Evolutionary conservation across 1,139 yeast species (phyloP), one percentile per base, ranked within the genome.

Genomic region (Sugiyamaella sp.): DNA sequence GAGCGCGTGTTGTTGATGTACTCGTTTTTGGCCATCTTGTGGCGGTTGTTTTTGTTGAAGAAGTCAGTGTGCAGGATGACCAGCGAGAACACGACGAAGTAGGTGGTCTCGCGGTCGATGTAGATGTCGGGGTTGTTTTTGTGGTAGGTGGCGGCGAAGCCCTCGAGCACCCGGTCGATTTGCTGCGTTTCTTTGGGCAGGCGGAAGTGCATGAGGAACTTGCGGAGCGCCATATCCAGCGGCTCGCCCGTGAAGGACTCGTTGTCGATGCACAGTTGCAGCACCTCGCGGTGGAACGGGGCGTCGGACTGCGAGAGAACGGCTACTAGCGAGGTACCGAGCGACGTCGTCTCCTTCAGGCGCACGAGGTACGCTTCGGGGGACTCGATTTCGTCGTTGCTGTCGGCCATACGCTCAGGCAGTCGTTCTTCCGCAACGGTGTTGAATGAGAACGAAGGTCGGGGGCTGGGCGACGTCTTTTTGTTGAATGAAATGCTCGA

Each of bases 141-240:
- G 52, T 73, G 70, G 63, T 76, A 85, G 17, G 78, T 73, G 27
- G 65, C 65, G 5, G 85, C 78, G 67, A 85, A 84, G 24, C 77
- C 76, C 51, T 78, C 79, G 45, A 85, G 68, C 2, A 83, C 76
- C 46, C 89, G 73, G 62, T 85, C 90, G 52, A 85, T 85, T 63
- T 85, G 89, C 64, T 85, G 90, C 0, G 88, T 74, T 64, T 85
- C 91, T 57, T 74, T 77, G 0, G 91, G 90, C 22, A 85, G 68
- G 52, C 80, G 80, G 49, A 81, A 76, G 48, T 75, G 70, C 71
- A 82, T 74, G 42, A 85, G 67, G 49, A 85, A 75, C 60, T 77
- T 79, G 43, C 91, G 70, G 49, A 85, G 67, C 0, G 89, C 76
- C 59, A 85, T 72, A 62, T 85, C 91, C 14, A 85, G 63, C 0